A percentile compares a stretch with the other conserved stretches of the same genome.
These are phyloP conservation scores for Paramecium caudatum DNA, from an alignment of 73 alveolate genomes.

Conservation along the genomic window DNA sequence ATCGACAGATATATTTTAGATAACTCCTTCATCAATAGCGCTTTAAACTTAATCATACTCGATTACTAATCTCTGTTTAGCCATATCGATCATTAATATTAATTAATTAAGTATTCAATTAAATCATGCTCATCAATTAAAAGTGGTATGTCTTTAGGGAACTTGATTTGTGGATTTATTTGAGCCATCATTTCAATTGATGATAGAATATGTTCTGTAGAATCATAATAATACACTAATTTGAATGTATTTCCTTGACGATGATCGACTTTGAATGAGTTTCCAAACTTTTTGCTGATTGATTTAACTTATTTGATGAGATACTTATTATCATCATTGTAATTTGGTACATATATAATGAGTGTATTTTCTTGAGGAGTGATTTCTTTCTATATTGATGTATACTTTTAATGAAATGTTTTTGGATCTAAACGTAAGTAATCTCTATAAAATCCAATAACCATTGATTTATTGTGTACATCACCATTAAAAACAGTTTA, in stretches of 20 bases:
- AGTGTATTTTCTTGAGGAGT: neutral
- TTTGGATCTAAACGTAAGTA: neutral
- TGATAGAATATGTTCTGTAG: neutral
- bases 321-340: neutral
- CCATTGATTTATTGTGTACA: neutral
- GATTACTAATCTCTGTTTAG: neutral
- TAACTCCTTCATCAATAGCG: neutral
- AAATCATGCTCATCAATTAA: neutral
- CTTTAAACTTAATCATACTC: neutral
- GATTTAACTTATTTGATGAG: neutral
- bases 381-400: neutral
- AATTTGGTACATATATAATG: neutral
- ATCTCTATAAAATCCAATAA: neutral
- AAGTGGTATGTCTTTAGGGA: conserved; percentile 6
- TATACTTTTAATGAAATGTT: neutral
- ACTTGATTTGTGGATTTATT: neutral
- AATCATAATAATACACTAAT: conserved; percentile 7
- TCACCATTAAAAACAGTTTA: neutral
- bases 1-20: neutral
- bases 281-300: neutral
- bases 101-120: neutral
- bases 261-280: neutral
- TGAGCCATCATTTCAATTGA: neutral
- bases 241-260: neutral
- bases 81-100: neutral